Conservation (phyloP, 345 rosid species). For the Angophora floribunda region DNA sequence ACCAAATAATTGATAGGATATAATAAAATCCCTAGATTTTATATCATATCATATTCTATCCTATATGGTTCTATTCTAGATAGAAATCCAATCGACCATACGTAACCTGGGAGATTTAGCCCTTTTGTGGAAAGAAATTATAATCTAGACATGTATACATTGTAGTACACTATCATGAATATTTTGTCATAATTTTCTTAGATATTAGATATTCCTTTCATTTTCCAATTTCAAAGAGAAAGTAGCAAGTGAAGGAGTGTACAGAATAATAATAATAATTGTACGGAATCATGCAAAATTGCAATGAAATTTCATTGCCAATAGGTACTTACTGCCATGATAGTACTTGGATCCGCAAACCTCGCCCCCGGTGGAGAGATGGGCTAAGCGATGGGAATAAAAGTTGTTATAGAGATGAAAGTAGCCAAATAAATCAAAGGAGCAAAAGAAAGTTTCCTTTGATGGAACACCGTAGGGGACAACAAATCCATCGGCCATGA, state of each 20-base stretch:
- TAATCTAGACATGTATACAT: neutral
- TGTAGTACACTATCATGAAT: neutral
- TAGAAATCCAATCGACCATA: no score
- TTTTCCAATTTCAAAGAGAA: neutral
- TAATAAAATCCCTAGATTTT: no score
- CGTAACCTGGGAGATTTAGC: neutral
- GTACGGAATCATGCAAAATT: neutral
- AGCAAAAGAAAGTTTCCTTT: neutral
- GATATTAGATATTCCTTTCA: neutral
- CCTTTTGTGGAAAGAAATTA: neutral
- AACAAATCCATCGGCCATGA: neutral
- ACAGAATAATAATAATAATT: neutral
- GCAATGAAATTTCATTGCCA: neutral
- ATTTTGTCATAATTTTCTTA: neutral
- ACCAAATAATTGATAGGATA: no score
- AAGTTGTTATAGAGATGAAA: neutral
- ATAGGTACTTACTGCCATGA: neutral
- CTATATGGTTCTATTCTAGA: no score
- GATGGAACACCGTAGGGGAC: accelerated
- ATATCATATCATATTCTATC: no score
- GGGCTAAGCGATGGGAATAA: accelerated
- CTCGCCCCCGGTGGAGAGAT: accelerated
- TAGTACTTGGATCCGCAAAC: neutral
- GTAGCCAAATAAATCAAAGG: accelerated
- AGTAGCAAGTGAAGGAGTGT: neutral